Percentiles rank a stretch among this genome's conserved stretches.
These are phyloP conservation scores for Vitis labrusca DNA, from an alignment of 164 flowering plant species.

Conservation along the genomic window DNA sequence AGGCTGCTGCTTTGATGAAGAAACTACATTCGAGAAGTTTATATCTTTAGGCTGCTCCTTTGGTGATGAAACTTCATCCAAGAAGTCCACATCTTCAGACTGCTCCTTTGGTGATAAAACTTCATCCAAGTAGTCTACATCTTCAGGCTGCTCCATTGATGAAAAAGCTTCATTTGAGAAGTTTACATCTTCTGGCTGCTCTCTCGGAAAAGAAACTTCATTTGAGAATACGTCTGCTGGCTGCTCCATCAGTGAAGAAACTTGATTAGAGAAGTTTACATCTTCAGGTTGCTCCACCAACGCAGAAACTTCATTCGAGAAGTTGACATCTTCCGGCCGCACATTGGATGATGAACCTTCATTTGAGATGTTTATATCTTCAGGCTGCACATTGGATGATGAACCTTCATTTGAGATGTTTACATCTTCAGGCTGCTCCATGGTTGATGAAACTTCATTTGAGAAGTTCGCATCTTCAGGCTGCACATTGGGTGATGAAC, in stretches of 20 bases:
- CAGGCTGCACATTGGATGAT: slow-evolving; percentile 10
- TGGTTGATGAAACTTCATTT: too few relatives aligned
- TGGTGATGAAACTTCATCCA: slow-evolving; percentile 19
- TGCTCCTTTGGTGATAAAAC: slow-evolving; percentile 17
- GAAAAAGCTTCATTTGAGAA: slow-evolving; percentile 17
- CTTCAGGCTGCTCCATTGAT: slow-evolving; percentile 17
- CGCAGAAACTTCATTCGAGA: too few relatives aligned
- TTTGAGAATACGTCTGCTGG: slow-evolving; percentile 9
- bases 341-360: neutral
- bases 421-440: too few relatives aligned
- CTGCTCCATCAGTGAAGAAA: slow-evolving; percentile 3
- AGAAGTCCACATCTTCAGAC: slow-evolving; percentile 6
- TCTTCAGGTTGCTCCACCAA: slow-evolving; percentile 12
- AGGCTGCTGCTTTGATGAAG: slow-evolving; percentile 6
- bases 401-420: too few relatives aligned
- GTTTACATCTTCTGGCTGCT: slow-evolving; percentile 12
- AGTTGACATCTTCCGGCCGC: too few relatives aligned
- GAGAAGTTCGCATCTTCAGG: too few relatives aligned
- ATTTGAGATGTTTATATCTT: slow-evolving; percentile 2
- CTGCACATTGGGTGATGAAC: too few relatives aligned
- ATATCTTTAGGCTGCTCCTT: slow-evolving; percentile 14
- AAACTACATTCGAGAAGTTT: slow-evolving; percentile 10
- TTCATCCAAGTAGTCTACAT: slow-evolving; percentile 8
- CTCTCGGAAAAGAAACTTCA: neutral
- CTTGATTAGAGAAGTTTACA: slow-evolving; percentile 4